phyloP scores from a whole-genome alignment of 2,329 filamentous ascomycete species.

The Penicillium nordicum region DNA sequence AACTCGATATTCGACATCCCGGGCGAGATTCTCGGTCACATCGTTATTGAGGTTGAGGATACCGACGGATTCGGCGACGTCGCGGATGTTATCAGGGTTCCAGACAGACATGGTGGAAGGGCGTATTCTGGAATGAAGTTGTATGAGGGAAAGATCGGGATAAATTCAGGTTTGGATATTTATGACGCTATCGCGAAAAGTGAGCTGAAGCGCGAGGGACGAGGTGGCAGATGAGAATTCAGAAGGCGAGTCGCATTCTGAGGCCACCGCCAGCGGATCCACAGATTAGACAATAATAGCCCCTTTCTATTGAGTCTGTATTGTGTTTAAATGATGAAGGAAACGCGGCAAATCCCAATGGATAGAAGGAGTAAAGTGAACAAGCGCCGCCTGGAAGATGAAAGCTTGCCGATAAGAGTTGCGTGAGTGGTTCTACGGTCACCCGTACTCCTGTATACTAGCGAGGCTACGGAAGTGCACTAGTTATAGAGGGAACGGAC shows the following conservation, averaged over 20 bases:
- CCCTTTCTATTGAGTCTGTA: not conserved
- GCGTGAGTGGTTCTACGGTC: constrained; percentile 12
- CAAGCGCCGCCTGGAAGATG: not conserved
- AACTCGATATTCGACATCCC: constrained; percentile 93
- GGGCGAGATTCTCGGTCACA: constrained; percentile 78
- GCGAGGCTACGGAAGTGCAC: no score
- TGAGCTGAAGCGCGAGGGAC: not conserved
- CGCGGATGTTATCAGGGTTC: constrained; percentile 93
- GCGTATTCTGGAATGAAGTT: not conserved
- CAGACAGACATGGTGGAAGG: constrained; percentile 62
- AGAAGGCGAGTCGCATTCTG: constrained; percentile 16
- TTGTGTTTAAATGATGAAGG: not conserved
- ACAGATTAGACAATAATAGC: not conserved
- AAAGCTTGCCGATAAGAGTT: constrained; percentile 21
- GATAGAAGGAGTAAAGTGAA: not conserved
- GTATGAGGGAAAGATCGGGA: constrained; percentile 4
- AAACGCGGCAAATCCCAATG: not conserved
- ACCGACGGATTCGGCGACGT: constrained; percentile 94
- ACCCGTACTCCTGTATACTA: constrained; percentile 1
- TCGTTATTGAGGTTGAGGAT: constrained; percentile 79
- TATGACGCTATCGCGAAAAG: constrained; percentile 1
- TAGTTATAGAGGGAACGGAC: no score
- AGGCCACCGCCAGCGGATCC: constrained; percentile 8
- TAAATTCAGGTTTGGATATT: not conserved
- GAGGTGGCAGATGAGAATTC: not conserved